Evolutionary conservation across 192 early-diverging fungal species (phyloP).

Genomic region (Coemansia sp.): DNA sequence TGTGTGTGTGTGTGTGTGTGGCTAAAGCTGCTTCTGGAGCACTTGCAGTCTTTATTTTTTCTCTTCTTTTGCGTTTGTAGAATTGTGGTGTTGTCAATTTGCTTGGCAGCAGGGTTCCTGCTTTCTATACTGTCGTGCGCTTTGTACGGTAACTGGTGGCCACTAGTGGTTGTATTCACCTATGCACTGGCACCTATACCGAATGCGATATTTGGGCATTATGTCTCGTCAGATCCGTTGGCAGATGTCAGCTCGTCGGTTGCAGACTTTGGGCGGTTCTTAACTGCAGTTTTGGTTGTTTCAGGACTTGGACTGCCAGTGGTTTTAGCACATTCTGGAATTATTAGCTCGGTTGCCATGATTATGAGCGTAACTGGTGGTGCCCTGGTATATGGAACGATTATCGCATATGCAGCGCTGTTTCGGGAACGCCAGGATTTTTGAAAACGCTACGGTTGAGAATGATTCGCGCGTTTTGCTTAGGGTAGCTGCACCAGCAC

Average conservation of each 20-base stretch:
- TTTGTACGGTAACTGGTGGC: slow-evolving; percentile 94
- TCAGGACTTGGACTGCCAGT: slow-evolving; percentile 85
- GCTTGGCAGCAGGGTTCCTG: slow-evolving; percentile 87
- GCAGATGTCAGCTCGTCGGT: slow-evolving; percentile 61
- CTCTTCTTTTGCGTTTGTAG: slow-evolving; percentile 4
- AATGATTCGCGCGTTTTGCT: neutral
- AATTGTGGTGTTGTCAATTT: slow-evolving; percentile 82
- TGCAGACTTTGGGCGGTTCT: slow-evolving; percentile 74
- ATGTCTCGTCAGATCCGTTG: slow-evolving; percentile 69
- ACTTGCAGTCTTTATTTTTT: neutral
- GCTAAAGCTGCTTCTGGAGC: neutral
- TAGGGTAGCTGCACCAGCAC: neutral
- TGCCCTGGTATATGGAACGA: slow-evolving; percentile 90
- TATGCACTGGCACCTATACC: slow-evolving; percentile 91
- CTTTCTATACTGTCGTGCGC: slow-evolving; percentile 95
- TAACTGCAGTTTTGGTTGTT: slow-evolving; percentile 89
- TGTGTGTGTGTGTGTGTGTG: no score
- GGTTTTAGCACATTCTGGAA: slow-evolving; percentile 77
- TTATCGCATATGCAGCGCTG: slow-evolving; percentile 57
- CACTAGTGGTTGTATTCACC: slow-evolving; percentile 88
- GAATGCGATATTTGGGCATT: slow-evolving; percentile 79
- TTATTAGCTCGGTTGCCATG: slow-evolving; percentile 85
- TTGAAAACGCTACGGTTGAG: slow-evolving; percentile 4
- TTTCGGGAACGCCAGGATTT: slow-evolving; percentile 47
- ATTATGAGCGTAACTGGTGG: slow-evolving; percentile 87